Evolutionary conservation across 2,329 filamentous ascomycete genomes (phyloP).

Genomic region (Fusarium luffae): DNA sequence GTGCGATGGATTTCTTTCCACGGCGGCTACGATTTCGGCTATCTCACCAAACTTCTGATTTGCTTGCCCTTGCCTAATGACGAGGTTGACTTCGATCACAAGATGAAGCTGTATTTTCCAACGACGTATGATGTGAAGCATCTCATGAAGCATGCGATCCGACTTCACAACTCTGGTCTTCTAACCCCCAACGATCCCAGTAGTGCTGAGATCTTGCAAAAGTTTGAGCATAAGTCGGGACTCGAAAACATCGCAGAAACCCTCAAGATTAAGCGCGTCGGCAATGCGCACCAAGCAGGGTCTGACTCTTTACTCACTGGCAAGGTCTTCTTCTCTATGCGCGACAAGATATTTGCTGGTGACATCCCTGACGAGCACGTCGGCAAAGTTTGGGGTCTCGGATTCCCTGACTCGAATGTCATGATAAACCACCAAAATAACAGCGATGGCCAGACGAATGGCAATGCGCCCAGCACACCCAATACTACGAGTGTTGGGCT

Average conservation of each 20-base stretch:
- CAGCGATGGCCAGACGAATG: constrained; percentile 49
- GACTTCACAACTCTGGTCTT: constrained; percentile 72
- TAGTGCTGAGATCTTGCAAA: constrained; percentile 79
- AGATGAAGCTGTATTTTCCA: constrained; percentile 93
- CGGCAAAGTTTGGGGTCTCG: constrained; percentile 93
- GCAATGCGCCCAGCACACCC: constrained; percentile 69
- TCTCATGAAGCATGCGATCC: constrained; percentile 89
- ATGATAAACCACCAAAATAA: constrained; percentile 50
- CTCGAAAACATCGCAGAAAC: constrained; percentile 94
- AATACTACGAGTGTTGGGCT: constrained; percentile 70
- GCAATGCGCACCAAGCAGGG: constrained; percentile 89
- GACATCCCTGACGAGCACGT: constrained; percentile 83
- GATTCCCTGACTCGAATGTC: constrained; percentile 72
- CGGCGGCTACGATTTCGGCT: constrained; percentile 97
- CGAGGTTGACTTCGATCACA: constrained; percentile 87
- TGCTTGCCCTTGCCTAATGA: constrained; percentile 86
- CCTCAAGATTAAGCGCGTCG: constrained; percentile 88
- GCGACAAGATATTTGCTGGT: constrained; percentile 86
- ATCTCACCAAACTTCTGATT: constrained; percentile 92
- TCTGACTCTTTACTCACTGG: constrained; percentile 95
- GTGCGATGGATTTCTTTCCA: constrained; percentile 98
- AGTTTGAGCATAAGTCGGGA: constrained; percentile 89
- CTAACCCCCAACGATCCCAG: constrained; percentile 71
- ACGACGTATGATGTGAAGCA: constrained; percentile 97
- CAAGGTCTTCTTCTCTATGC: constrained; percentile 93